Conservation (phyloP, 768 basidiomycete species). For the Leccinum pellstonianum region DNA sequence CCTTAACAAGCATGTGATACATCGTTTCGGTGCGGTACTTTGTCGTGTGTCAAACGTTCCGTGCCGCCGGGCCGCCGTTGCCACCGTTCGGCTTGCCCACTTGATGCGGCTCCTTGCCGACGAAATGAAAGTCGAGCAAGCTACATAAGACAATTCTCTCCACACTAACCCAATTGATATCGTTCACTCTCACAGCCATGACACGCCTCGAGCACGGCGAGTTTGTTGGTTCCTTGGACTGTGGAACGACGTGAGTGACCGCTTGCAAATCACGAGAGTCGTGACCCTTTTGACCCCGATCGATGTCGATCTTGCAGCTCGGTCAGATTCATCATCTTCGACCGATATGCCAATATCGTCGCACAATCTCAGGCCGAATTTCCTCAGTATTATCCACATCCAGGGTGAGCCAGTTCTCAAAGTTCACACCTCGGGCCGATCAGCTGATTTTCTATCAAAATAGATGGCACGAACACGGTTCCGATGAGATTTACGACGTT, state of each 20-base stretch:
- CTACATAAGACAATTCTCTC: slow-evolving; percentile 16
- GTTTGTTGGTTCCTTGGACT: slow-evolving; percentile 91
- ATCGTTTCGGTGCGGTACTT: not conserved
- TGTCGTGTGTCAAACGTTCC: not conserved
- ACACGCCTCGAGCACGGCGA: slow-evolving; percentile 57
- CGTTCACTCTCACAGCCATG: slow-evolving; percentile 25
- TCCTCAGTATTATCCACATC: slow-evolving; percentile 88
- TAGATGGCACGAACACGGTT: slow-evolving; percentile 96
- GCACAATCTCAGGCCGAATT: slow-evolving; percentile 92
- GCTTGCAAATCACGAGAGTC: not conserved
- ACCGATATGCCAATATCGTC: slow-evolving; percentile 82
- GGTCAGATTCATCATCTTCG: slow-evolving; percentile 89
- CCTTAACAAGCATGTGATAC: not conserved
- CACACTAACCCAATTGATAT: not conserved
- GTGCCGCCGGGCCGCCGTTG: not conserved
- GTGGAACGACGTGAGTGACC: slow-evolving; percentile 82
- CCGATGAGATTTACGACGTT: slow-evolving; percentile 73
- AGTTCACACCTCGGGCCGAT: not conserved
- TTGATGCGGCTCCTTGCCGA: not conserved
- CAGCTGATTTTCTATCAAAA: not conserved
- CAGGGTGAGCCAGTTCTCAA: slow-evolving; percentile 51
- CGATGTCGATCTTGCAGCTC: slow-evolving; percentile 49
- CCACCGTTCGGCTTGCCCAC: not conserved
- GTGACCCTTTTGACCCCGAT: not conserved
- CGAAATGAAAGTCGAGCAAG: not conserved